A percentile compares a stretch with the other conserved stretches of the same genome.
These are phyloP conservation scores for Phanerochaete carnosa DNA, from an alignment of 768 basidiomycete genomes.

Conservation along the genomic window DNA sequence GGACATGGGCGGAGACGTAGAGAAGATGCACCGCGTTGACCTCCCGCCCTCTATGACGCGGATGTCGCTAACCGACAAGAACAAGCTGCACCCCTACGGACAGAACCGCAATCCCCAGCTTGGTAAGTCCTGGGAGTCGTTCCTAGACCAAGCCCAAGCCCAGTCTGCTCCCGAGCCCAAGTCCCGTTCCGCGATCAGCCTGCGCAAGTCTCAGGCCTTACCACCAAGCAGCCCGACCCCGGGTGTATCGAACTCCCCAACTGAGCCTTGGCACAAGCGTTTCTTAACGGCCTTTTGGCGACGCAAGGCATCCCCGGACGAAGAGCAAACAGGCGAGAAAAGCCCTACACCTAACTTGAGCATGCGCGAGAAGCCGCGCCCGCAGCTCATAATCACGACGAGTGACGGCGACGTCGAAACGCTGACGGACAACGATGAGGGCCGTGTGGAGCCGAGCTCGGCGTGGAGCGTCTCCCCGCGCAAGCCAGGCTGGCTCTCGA, in stretches of 20 bases:
- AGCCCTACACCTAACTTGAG: constrained; percentile 8
- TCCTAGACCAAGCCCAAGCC: constrained; percentile 7
- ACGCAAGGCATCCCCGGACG: constrained; percentile 11
- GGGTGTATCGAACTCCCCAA: constrained; percentile 33
- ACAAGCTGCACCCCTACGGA: neutral
- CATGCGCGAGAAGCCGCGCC: neutral
- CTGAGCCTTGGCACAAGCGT: constrained; percentile 22
- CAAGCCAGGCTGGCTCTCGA: constrained; percentile 21
- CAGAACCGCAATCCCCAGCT: constrained; percentile 6
- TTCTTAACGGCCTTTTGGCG: constrained; percentile 15
- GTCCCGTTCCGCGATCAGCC: constrained; percentile 7
- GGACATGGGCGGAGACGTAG: neutral
- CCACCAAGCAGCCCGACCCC: neutral
- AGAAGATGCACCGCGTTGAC: constrained; percentile 3
- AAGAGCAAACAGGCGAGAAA: constrained; percentile 4
- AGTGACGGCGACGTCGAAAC: constrained; percentile 26
- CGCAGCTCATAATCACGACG: constrained; percentile 22
- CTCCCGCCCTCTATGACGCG: neutral
- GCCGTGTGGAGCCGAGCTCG: constrained; percentile 22
- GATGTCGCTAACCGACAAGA: neutral
- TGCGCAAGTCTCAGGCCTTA: constrained; percentile 43
- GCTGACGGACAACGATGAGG: constrained; percentile 26
- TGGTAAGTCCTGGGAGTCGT: constrained; percentile 14
- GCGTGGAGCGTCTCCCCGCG: constrained; percentile 32
- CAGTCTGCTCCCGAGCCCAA: neutral